Evolutionary conservation across 176 grass and related monocot genomes (phyloP).

Genomic region (Cenchrus fungigraminus): DNA sequence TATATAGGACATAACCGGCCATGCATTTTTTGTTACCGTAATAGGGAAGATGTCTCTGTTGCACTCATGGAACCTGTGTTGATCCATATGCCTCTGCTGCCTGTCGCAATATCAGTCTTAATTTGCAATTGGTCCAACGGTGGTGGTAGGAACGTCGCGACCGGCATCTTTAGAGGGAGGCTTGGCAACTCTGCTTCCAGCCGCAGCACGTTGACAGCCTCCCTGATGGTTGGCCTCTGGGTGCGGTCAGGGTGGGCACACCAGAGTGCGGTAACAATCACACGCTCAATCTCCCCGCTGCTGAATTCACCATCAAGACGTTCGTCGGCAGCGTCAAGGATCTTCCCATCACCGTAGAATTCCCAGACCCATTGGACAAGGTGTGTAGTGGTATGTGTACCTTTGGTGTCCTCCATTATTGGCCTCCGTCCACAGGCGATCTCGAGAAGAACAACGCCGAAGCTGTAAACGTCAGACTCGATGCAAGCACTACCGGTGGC

Average conservation of each 20-base stretch:
- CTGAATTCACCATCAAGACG: background rate
- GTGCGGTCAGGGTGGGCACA: no score
- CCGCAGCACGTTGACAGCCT: background rate
- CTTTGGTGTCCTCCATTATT: background rate
- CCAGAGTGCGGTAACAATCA: constrained; percentile 13
- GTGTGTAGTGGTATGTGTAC: background rate
- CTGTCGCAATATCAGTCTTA: no score
- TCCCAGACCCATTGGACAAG: background rate
- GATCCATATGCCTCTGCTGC: background rate
- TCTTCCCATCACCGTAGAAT: background rate
- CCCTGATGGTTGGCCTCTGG: background rate
- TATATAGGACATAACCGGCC: background rate
- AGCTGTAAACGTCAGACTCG: no score
- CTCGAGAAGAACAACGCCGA: background rate
- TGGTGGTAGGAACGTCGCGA: background rate
- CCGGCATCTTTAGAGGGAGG: background rate
- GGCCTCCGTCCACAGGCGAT: background rate
- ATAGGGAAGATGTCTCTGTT: background rate
- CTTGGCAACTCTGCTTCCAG: background rate
- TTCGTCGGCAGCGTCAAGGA: background rate
- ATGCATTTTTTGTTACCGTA: background rate
- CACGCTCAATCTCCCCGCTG: background rate
- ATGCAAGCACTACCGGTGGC: background rate
- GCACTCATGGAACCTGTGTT: background rate
- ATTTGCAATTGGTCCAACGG: background rate